A percentile compares a stretch with the other conserved stretches of the same genome.
Evolutionary conservation across 2,329 filamentous ascomycete genomes (phyloP).

Genomic region (Pseudonectria buxi): DNA sequence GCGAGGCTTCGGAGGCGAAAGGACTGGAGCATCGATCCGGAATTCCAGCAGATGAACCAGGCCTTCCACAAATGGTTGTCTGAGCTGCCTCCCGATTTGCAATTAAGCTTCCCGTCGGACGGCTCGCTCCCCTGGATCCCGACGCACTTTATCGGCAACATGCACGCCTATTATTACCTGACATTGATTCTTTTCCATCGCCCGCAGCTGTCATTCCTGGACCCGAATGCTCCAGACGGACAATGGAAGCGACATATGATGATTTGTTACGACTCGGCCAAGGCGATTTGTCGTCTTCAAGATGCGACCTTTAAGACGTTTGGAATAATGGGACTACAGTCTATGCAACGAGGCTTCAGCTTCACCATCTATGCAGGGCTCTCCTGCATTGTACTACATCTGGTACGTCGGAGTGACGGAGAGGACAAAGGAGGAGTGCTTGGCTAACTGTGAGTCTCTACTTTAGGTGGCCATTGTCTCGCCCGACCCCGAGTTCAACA

Average conservation of each 20-base stretch:
- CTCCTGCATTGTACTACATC: conserved; percentile 85
- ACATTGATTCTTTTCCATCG: conserved; percentile 81
- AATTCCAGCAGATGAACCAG: conserved; percentile 73
- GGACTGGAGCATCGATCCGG: conserved; percentile 82
- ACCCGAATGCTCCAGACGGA: conserved; percentile 62
- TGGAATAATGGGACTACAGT: conserved; percentile 73
- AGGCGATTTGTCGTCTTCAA: conserved; percentile 77
- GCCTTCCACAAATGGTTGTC: conserved; percentile 69
- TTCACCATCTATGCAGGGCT: conserved; percentile 91
- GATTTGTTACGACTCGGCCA: conserved; percentile 77
- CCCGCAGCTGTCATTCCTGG: conserved; percentile 74
- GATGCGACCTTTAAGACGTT: conserved; percentile 73
- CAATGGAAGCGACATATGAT: conserved; percentile 86
- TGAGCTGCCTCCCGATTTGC: conserved; percentile 71
- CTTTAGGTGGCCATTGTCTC: conserved; percentile 84
- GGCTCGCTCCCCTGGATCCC: conserved; percentile 77
- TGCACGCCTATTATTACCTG: conserved; percentile 84
- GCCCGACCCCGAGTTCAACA: conserved; percentile 80
- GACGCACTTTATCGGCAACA: conserved; percentile 80
- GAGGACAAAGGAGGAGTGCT: neutral
- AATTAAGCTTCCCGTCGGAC: conserved; percentile 69
- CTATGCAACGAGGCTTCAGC: conserved; percentile 90
- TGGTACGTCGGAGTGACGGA: conserved; percentile 55
- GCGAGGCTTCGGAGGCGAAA: conserved; percentile 66
- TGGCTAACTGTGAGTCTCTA: conserved; percentile 2